A percentile compares a stretch with the other conserved stretches of the same genome.
These are phyloP conservation scores for Stylonectria norvegica DNA, from an alignment of 2,329 filamentous ascomycete genomes.

Conservation along the genomic window DNA sequence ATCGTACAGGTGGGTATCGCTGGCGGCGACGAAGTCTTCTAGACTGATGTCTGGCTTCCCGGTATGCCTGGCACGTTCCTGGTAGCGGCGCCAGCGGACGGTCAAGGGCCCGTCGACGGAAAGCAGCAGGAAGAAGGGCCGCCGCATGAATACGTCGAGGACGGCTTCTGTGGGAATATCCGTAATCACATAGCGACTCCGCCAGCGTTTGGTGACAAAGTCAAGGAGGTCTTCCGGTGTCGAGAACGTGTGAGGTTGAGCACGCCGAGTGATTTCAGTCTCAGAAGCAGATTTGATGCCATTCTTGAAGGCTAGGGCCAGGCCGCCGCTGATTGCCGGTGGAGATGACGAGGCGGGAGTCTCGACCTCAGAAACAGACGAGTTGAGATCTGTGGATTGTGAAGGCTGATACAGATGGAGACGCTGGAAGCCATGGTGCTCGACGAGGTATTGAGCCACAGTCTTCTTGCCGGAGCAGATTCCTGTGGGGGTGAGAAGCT, in stretches of 20 bases:
- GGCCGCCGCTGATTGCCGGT: constrained; percentile 22
- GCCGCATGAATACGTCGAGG: constrained; percentile 70
- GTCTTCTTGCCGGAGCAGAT: constrained; percentile 92
- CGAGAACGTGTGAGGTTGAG: constrained; percentile 47
- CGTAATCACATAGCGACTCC: constrained; percentile 78
- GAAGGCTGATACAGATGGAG: constrained; percentile 52
- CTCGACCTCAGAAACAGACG: constrained; percentile 9
- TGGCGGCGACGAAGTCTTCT: constrained; percentile 54
- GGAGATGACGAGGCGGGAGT: constrained; percentile 11
- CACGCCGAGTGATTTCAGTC: constrained; percentile 24
- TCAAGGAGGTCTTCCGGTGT: constrained; percentile 69
- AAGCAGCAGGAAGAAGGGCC: constrained; percentile 91
- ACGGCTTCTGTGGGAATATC: constrained; percentile 71
- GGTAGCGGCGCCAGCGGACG: constrained; percentile 78
- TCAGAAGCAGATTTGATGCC: constrained; percentile 23
- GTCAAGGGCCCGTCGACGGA: constrained; percentile 87
- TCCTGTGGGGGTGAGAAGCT: constrained; percentile 47
- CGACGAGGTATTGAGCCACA: constrained; percentile 81
- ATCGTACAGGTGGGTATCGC: constrained; percentile 74
- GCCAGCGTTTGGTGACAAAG: constrained; percentile 83
- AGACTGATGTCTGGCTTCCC: constrained; percentile 38
- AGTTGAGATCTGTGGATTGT: constrained; percentile 7
- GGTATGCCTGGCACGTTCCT: constrained; percentile 30
- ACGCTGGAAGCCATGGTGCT: constrained; percentile 76
- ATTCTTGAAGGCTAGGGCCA: constrained; percentile 28